These are phyloP conservation scores for Symbiodinium pilosum DNA, from an alignment of 73 alveolate species.

Conservation along the genomic window DNA sequence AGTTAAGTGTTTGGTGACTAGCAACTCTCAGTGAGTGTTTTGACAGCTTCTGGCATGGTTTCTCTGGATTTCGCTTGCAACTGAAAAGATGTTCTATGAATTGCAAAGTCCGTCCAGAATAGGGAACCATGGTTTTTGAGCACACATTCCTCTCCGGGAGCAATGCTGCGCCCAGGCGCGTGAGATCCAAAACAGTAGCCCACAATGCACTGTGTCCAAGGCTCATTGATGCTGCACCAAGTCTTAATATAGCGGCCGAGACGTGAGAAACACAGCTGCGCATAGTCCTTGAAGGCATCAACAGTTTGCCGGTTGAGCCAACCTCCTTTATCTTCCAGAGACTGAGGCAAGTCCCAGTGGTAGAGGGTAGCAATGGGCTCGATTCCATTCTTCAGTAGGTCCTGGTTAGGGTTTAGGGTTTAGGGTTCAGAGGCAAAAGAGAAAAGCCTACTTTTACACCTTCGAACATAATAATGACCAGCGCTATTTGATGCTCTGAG, in stretches of 20 bases:
- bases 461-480: background rate
- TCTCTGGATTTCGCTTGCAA: too few relatives aligned
- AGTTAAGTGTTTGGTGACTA: too few relatives aligned
- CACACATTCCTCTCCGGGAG: constrained; percentile 93
- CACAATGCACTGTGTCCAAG: constrained; percentile 87
- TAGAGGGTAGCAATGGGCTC: constrained; percentile 96
- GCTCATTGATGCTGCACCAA: constrained; percentile 96
- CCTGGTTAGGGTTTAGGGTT: background rate
- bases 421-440: background rate
- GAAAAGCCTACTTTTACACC: background rate
- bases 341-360: constrained; percentile 95
- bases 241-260: constrained; percentile 95
- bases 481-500: background rate
- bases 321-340: constrained; percentile 69
- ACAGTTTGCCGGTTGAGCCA: constrained; percentile 94
- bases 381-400: constrained; percentile 44
- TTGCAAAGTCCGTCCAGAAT: too few relatives aligned
- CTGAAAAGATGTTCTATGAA: background rate
- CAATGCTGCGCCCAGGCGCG: constrained; percentile 89
- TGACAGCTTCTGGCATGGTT: too few relatives aligned
- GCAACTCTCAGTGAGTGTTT: too few relatives aligned
- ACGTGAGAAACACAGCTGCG: constrained; percentile 94
- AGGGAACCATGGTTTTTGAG: too few relatives aligned
- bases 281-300: constrained; percentile 94
- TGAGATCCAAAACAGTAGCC: constrained; percentile 90